Evolutionary conservation across 306 rosid species (phyloP).

Genomic region (Castanea sativa): DNA sequence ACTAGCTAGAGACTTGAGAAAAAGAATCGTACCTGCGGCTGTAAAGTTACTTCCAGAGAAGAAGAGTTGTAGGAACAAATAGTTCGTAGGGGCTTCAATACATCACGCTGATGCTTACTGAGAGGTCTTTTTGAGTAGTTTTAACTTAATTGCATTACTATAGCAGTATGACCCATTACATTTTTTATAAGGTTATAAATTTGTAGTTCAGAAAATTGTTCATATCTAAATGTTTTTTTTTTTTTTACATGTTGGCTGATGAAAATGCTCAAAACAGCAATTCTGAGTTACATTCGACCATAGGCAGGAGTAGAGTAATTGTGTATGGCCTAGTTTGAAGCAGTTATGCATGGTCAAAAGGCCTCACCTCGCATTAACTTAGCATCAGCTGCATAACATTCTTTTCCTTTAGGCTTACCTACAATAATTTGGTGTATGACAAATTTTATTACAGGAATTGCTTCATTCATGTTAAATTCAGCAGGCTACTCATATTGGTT

Average conservation of each 20-base stretch:
- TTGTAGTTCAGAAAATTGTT: background rate
- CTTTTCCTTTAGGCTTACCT: too few species aligned
- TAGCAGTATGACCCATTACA: background rate
- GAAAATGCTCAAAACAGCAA: background rate
- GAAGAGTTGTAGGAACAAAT: conserved; percentile 11
- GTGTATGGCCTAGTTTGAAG: too few species aligned
- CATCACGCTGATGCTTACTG: conserved; percentile 13
- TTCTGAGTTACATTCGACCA: too few species aligned
- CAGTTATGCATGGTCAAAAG: too few species aligned
- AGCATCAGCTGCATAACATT: too few species aligned
- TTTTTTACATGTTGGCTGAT: background rate
- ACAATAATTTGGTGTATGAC: too few species aligned
- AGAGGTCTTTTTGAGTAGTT: conserved; percentile 1
- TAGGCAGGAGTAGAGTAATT: too few species aligned
- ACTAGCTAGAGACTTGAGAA: conserved; percentile 12
- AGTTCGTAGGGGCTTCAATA: conserved; percentile 5
- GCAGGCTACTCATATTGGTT: too few species aligned
- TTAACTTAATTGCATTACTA: background rate
- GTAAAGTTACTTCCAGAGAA: conserved; percentile 15
- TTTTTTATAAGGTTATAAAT: background rate
- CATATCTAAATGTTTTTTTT: background rate
- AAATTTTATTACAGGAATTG: too few species aligned
- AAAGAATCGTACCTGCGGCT: conserved; percentile 25
- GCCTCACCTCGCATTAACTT: too few species aligned
- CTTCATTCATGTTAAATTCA: too few species aligned